Conservation (phyloP, 2,329 filamentous ascomycete genomes). For the Sporothrix curviconia region DNA sequence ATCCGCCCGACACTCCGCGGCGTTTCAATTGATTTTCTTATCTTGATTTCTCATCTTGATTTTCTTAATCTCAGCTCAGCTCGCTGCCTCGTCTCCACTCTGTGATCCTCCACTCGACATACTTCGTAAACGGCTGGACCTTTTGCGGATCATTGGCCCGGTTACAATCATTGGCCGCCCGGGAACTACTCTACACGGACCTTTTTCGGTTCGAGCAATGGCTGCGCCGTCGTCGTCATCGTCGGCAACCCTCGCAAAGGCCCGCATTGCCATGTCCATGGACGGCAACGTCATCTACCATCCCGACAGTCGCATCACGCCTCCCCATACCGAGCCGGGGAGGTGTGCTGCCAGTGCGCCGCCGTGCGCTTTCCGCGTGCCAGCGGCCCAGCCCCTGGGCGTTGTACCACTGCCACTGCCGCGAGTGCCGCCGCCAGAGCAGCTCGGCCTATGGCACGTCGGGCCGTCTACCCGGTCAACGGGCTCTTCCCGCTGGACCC, state of each 20-base stretch:
- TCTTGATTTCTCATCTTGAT: not conserved
- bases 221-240: too few species aligned
- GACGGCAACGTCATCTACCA: not conserved
- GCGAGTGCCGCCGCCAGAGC: conserved; percentile 59
- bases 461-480: conserved; percentile 14
- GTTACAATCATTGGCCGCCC: too few species aligned
- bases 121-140: too few species aligned
- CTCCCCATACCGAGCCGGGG: conserved; percentile 34
- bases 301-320: too few species aligned
- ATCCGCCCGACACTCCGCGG: too few species aligned
- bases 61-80: not conserved
- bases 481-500: conserved; percentile 14
- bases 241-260: too few species aligned
- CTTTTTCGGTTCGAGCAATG: too few species aligned
- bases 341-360: conserved; percentile 59
- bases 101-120: too few species aligned
- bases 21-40: too few species aligned
- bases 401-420: conserved; percentile 66
- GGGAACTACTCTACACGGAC: too few species aligned
- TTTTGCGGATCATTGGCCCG: too few species aligned
- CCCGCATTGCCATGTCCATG: not conserved
- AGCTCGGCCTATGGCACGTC: conserved; percentile 35
- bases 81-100: not conserved
- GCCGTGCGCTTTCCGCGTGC: conserved; percentile 56
- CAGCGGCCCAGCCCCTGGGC: conserved; percentile 51